These are phyloP conservation scores for Leishmania aethiopica DNA, from an alignment of 208 protist species.

Conservation along the genomic window DNA sequence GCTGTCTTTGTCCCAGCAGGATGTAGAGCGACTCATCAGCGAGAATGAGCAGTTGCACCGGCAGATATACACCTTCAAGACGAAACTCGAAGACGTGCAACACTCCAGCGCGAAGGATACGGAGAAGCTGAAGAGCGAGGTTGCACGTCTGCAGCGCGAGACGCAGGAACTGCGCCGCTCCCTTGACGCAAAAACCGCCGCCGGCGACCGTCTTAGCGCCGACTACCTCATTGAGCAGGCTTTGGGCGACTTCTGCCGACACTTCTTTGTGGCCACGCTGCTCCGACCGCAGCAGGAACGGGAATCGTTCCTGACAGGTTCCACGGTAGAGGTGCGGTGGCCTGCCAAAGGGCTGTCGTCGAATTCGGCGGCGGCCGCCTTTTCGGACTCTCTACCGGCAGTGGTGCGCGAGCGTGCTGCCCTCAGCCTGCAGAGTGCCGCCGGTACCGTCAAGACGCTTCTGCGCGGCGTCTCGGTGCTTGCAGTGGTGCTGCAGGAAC, in stretches of 20 bases:
- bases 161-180: conserved; percentile 45
- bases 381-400: not conserved
- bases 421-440: conserved; percentile 21
- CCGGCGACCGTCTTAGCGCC: conserved; percentile 51
- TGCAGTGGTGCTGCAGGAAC: conserved; percentile 58
- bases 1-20: conserved; percentile 48
- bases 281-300: conserved; percentile 4
- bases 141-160: conserved; percentile 37
- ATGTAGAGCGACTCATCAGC: conserved; percentile 65
- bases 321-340: conserved; percentile 17
- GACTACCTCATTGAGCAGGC: conserved; percentile 44
- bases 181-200: conserved; percentile 34
- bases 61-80: conserved; percentile 60
- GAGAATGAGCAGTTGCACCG: conserved; percentile 80
- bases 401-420: conserved; percentile 23
- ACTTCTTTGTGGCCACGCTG: conserved; percentile 40
- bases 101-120: conserved; percentile 16
- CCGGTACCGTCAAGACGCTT: conserved; percentile 44
- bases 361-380: not conserved
- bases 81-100: conserved; percentile 43
- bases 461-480: conserved; percentile 61
- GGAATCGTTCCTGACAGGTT: not conserved
- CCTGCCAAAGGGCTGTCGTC: not conserved
- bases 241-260: conserved; percentile 65
- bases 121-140: conserved; percentile 24